These are phyloP conservation scores for Neurospora terricola DNA, from an alignment of 495 filamentous ascomycete genomes.

Conservation along the genomic window DNA sequence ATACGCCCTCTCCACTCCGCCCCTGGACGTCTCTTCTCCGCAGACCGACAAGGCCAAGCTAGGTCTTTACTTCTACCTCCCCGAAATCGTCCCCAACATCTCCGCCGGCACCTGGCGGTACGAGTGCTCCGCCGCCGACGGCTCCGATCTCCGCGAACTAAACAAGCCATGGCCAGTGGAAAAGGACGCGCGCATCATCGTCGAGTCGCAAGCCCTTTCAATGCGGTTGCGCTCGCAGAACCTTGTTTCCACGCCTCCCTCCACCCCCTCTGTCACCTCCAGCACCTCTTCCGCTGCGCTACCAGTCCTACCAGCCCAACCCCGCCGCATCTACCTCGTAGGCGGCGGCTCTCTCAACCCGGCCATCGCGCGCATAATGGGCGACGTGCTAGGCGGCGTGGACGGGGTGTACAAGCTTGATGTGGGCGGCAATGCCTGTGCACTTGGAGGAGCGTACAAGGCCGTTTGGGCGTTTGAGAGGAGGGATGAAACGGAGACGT, in stretches of 20 bases:
- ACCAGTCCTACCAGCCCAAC: slow-evolving; percentile 67
- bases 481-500: slow-evolving; percentile 54
- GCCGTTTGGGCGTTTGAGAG: slow-evolving; percentile 85
- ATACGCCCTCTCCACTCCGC: slow-evolving; percentile 49
- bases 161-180: slow-evolving; percentile 26
- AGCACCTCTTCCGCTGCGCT: background rate
- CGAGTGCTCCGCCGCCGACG: slow-evolving; percentile 45
- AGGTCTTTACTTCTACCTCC: slow-evolving; percentile 86
- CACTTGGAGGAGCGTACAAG: slow-evolving; percentile 92
- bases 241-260: slow-evolving; percentile 50
- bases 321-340: slow-evolving; percentile 83
- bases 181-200: slow-evolving; percentile 73
- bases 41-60: slow-evolving; percentile 58
- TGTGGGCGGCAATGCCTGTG: slow-evolving; percentile 93
- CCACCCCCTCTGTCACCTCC: slow-evolving; percentile 1
- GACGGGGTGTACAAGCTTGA: slow-evolving; percentile 90
- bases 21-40: slow-evolving; percentile 46
- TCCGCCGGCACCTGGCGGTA: slow-evolving; percentile 75
- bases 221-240: slow-evolving; percentile 73
- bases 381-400: slow-evolving; percentile 75
- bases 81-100: slow-evolving; percentile 92
- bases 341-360: slow-evolving; percentile 83
- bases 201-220: slow-evolving; percentile 90
- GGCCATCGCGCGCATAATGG: slow-evolving; percentile 71
- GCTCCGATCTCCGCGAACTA: slow-evolving; percentile 35